Evolutionary conservation across 345 rosid genomes (phyloP), one percentile per base, ranked within the genome.

Genomic region (Pugionium cornutum): DNA sequence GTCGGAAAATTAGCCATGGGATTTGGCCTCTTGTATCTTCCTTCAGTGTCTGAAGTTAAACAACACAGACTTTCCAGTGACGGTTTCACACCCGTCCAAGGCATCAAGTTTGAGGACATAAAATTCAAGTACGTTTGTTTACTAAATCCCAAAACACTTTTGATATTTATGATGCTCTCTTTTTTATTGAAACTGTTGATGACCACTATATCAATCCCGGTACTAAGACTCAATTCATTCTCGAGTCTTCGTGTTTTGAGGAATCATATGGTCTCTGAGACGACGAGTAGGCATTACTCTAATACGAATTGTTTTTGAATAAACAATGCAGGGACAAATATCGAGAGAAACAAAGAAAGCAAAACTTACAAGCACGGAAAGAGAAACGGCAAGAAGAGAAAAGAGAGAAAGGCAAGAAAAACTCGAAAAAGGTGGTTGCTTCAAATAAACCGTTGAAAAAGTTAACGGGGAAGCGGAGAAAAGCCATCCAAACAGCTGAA

Each of bases 1-100:
- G 71, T 85, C 62, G 96, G 97, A 67, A 94, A 94, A 77, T 64
- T 90, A 81, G 97, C 94, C 33, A 86, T 88, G 96, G 99, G 97
- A 49, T 85, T 62, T 78, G 99, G 99, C 57, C 82, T 86, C 50
- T 82, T 94, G 76, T 89, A 84, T 78, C 86, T 94, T 46, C 96
- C 97, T 33, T 79, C 89, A 45, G 85, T 87, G 91, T 78, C 92
- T 0, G 99, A 94, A 82, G 82, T 90, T 62, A 94, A 90, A 70
- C 83, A 83, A 74, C 76, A 85, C 73, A 83, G 89, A 33, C 95
- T 85, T 66, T 86, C 96, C 34, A 73, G 83, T 0, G 73, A 80
- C 53, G 92, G 95, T 72, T 94, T 94, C 70, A 66, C 77, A 67
- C 89, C 87, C 2, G 83, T 75, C 26, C 80, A 88, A 69, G 85